Evolutionary conservation across 257 asterid species (phyloP).

Genomic region (Thymus quinquecostatus): DNA sequence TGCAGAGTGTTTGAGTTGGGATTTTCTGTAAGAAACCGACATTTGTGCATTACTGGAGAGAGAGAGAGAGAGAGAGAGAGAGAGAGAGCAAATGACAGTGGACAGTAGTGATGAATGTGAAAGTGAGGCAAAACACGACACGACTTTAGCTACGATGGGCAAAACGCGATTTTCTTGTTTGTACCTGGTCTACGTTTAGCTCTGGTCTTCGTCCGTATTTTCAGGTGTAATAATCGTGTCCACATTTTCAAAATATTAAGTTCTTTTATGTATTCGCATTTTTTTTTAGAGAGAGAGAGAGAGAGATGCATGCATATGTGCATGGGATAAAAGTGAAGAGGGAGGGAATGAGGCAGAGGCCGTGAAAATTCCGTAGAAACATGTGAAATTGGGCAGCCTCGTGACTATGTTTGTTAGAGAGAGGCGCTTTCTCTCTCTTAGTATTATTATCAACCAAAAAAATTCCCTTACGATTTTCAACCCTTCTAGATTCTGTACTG

Average conservation of each 20-base stretch:
- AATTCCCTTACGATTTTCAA: neutral
- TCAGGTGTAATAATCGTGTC: no score
- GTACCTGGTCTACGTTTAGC: no score
- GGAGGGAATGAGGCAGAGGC: slow-evolving; percentile 33
- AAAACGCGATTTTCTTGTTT: no score
- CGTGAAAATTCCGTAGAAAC: slow-evolving; percentile 52
- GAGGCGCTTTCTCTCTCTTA: slow-evolving; percentile 35
- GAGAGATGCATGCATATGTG: slow-evolving; percentile 29
- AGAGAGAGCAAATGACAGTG: no score
- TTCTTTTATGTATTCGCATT: no score
- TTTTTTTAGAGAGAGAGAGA: neutral
- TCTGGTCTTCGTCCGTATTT: no score
- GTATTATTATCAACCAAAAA: slow-evolving; percentile 16
- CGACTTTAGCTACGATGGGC: no score
- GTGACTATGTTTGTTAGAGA: slow-evolving; percentile 44
- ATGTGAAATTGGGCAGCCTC: slow-evolving; percentile 58
- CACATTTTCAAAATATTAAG: no score
- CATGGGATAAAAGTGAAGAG: slow-evolving; percentile 18
- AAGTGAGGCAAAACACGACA: no score
- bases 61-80: slow-evolving; percentile 7
- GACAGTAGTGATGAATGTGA: no score
- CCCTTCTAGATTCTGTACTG: neutral
- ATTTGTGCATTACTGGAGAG: slow-evolving; percentile 18
- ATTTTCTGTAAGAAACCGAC: slow-evolving; percentile 56
- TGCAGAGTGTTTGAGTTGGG: slow-evolving; percentile 49